Evolutionary conservation across 345 rosid genomes (phyloP).

Genomic region (Arabis alpina): DNA sequence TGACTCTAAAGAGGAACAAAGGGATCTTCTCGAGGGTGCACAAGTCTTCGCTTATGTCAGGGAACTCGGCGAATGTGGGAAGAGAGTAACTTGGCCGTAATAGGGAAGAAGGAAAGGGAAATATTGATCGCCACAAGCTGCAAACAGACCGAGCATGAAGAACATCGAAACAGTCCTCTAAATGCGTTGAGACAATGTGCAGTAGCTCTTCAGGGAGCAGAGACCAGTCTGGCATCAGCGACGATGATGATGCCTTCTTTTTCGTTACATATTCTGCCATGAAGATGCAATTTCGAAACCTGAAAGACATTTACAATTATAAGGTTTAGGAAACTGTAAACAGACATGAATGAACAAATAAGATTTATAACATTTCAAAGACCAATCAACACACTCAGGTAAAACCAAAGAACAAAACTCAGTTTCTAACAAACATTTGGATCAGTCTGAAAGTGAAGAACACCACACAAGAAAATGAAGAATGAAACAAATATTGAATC

Average conservation of each 20-base stretch:
- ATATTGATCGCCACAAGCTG: conserved; percentile 12
- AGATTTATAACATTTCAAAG: too few relatives aligned
- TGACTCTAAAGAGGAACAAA: conserved; percentile 17
- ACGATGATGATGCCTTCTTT: neutral
- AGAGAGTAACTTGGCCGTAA: conserved; percentile 13
- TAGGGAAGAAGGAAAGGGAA: neutral
- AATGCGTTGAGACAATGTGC: neutral
- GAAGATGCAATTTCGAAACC: neutral
- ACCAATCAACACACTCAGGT: too few relatives aligned
- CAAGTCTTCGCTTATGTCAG: neutral
- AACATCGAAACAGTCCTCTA: conserved; percentile 9
- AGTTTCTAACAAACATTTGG: too few relatives aligned
- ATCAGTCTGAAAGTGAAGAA: too few relatives aligned
- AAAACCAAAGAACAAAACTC: too few relatives aligned
- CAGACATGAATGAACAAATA: too few relatives aligned
- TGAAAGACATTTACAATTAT: neutral
- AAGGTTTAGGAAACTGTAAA: too few relatives aligned
- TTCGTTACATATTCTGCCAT: neutral
- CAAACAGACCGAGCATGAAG: conserved; percentile 31
- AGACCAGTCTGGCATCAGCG: conserved; percentile 3
- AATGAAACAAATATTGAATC: too few relatives aligned
- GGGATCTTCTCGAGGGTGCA: conserved; percentile 4
- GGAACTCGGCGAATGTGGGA: neutral
- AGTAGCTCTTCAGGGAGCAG: conserved; percentile 24
- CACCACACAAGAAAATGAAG: too few relatives aligned